Percentiles rank a stretch among this genome's conserved stretches.
Evolutionary conservation across 139 green algal species (phyloP).

Genomic region (Volvox africanus): DNA sequence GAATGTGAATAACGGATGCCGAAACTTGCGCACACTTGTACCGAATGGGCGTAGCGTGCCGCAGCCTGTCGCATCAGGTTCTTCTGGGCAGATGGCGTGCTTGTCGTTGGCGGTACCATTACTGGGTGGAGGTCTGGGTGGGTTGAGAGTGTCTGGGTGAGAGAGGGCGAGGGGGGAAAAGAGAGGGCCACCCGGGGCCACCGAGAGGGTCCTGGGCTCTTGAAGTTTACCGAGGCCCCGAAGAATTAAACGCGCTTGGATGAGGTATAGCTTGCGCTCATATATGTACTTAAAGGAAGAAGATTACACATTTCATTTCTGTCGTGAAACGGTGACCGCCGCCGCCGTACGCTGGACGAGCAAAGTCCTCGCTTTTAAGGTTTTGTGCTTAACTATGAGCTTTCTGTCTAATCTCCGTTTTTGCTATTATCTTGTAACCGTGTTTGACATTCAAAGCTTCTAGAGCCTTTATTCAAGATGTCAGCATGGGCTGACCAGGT

Average conservation of each 20-base stretch:
- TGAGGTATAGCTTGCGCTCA: background rate
- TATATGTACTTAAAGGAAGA: no score
- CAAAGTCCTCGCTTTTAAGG: no score
- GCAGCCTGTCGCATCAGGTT: background rate
- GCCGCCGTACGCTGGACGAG: background rate
- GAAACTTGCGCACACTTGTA: background rate
- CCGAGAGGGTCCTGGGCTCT: no score
- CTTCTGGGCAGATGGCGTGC: conserved; percentile 6
- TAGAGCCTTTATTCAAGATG: background rate
- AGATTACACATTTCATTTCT: background rate
- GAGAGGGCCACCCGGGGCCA: no score
- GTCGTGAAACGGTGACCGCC: background rate
- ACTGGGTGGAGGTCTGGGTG: background rate
- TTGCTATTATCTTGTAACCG: background rate
- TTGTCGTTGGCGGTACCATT: conserved; percentile 26
- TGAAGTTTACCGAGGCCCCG: background rate
- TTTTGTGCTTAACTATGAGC: no score
- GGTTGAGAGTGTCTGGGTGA: background rate
- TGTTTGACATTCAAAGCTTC: background rate
- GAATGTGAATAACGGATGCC: no score
- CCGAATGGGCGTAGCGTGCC: background rate
- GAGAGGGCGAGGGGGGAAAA: no score
- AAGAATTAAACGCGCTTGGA: background rate
- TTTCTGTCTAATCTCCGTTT: no score
- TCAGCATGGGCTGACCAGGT: conserved; percentile 71